phyloP scores from a whole-genome alignment of 192 early-diverging fungal species.

The Rhizophlyctis rosea region DNA sequence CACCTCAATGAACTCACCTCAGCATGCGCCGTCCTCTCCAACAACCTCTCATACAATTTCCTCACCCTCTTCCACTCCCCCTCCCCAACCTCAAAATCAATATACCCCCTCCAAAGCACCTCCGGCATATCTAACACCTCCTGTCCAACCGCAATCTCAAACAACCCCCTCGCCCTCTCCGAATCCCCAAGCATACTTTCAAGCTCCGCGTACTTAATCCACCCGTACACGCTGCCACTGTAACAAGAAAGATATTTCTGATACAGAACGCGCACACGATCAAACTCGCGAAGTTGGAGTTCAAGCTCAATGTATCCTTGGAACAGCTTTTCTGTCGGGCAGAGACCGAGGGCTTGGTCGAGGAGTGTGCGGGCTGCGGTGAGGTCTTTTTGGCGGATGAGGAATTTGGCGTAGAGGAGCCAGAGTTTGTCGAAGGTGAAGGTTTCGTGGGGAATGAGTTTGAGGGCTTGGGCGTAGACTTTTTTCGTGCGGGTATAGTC shows the following conservation, averaged over 20 bases:
- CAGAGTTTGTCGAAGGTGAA: conserved; percentile 99
- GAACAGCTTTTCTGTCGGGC: conserved; percentile 90
- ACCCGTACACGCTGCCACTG: conserved; percentile 82
- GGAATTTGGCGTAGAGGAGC: conserved; percentile 90
- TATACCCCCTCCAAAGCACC: conserved; percentile 96
- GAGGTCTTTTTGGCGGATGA: conserved; percentile 75
- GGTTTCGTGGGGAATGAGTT: conserved; percentile 83
- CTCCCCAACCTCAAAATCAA: conserved; percentile 88
- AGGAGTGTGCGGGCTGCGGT: conserved; percentile 71
- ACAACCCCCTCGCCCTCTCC: conserved; percentile 81
- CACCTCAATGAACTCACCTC: too few relatives aligned
- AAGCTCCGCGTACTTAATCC: conserved; percentile 96
- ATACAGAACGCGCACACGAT: conserved; percentile 85
- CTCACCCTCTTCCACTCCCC: conserved; percentile 78
- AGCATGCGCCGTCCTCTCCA: conserved; percentile 87
- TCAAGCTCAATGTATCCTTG: conserved; percentile 97
- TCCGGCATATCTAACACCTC: conserved; percentile 96
- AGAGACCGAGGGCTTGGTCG: conserved; percentile 81
- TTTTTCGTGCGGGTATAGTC: conserved; percentile 76
- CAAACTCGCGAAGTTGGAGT: conserved; percentile 89
- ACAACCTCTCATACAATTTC: conserved; percentile 76
- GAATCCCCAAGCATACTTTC: conserved; percentile 82
- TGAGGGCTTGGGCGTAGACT: conserved; percentile 79
- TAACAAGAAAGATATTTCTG: conserved; percentile 89
- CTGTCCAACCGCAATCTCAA: conserved; percentile 89